Base-by-base conservation (phyloP, 2,329 filamentous ascomycete species). In the Hymenoscyphus infarciens region DNA sequence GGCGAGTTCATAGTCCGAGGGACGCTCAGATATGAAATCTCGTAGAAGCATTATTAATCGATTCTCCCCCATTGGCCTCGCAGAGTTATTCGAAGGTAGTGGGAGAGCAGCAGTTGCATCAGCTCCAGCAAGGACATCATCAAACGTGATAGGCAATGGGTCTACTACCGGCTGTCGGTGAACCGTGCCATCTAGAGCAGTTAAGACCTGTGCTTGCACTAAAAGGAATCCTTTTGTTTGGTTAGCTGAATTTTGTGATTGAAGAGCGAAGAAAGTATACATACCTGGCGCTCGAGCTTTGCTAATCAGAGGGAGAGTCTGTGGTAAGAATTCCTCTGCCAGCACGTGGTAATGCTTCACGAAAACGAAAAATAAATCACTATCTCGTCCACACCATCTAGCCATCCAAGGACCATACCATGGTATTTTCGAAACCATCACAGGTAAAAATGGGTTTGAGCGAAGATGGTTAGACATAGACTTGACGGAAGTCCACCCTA, bases 281-380 rank as follows among this genome's bases (percentile, higher is more conserved):
- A 16, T 70, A 73, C 72, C 63, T 64, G 88, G 88, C 11, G 85
- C 82, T 64, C 85, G 82, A 62, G 87, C 77, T 63, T 82, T 81
- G 66, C 86, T 82, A n/a, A 76, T 75, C 61, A 80, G 78, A 56
- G 81, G 80, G 7, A 82, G 77, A 35, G 81, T 79, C 74, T 78
- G 8, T 10, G 81, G 78, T 55, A 85, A 67, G 64, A 82, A 81
- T 57, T 89, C 87, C 25, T 84, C 82, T 27, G 85, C 80, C 11
- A 91, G 76, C 22, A 89, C 82, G 70, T 90, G 86, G 70, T 86
- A 89, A 72, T 89, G 83, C 72, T 90, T 91, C 63, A 83, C 79
- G 71, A 91, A 91, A 29, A 89, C 85, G 73, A 88, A 91, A 70
- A 91, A 89, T 54, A 91, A 77, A 73, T 91, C 88, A 57, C 86